Percentiles rank a stretch among this genome's conserved stretches.
phyloP scores from a whole-genome alignment of 2,329 filamentous ascomycete species.

The Mariannaea sp. region DNA sequence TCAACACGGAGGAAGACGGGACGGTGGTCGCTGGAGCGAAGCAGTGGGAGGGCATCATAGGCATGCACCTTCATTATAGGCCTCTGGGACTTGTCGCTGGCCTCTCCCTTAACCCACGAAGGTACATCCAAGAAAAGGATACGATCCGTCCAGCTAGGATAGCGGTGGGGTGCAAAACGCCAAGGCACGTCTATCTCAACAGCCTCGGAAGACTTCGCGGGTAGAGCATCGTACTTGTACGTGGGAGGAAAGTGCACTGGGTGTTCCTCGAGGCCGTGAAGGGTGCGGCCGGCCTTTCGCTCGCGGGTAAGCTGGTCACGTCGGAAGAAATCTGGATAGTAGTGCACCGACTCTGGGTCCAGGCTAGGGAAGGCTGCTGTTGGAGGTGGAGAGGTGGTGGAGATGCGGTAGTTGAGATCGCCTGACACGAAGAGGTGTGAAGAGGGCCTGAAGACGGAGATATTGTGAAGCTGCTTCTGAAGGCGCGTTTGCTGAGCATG shows the following conservation, averaged over 20 bases:
- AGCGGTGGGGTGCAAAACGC: slow-evolving; percentile 73
- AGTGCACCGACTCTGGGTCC: slow-evolving; percentile 58
- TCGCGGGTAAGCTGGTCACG: slow-evolving; percentile 82
- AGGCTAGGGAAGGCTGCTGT: slow-evolving; percentile 67
- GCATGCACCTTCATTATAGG: slow-evolving; percentile 56
- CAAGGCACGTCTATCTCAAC: slow-evolving; percentile 37
- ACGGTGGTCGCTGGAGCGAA: slow-evolving; percentile 86
- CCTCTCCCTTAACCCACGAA: slow-evolving; percentile 50
- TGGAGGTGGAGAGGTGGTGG: slow-evolving; percentile 64
- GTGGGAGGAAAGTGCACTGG: slow-evolving; percentile 83
- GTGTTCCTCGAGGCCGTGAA: slow-evolving; percentile 80
- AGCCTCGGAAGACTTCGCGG: slow-evolving; percentile 39
- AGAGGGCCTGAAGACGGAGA: slow-evolving; percentile 74
- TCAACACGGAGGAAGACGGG: slow-evolving; percentile 74
- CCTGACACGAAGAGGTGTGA: slow-evolving; percentile 85
- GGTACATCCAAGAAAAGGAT: slow-evolving; percentile 76
- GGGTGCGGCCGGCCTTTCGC: slow-evolving; percentile 66
- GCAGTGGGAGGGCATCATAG: slow-evolving; percentile 78
- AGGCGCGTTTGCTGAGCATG: slow-evolving; percentile 42
- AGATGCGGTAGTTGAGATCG: slow-evolving; percentile 94
- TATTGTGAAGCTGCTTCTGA: slow-evolving; percentile 56
- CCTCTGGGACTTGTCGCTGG: slow-evolving; percentile 19
- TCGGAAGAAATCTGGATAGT: slow-evolving; percentile 70
- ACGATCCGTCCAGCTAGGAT: slow-evolving; percentile 92
- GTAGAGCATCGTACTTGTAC: slow-evolving; percentile 77